phyloP scores from a whole-genome alignment of 345 rosid species.

The Cochlearia excelsa region DNA sequence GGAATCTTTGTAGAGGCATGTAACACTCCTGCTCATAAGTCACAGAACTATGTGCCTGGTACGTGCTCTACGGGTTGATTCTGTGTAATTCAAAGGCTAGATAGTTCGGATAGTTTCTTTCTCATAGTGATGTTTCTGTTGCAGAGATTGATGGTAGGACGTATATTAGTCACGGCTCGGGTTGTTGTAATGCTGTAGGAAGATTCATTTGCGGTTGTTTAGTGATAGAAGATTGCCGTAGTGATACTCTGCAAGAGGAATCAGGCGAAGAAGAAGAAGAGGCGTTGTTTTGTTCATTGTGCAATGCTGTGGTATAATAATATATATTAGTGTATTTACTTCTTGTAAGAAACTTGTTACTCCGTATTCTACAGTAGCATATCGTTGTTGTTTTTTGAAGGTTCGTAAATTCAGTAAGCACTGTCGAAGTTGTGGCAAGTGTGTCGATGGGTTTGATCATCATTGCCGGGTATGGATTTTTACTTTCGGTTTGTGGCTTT shows the following conservation, averaged over 20 bases:
- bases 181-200: constrained; percentile 48
- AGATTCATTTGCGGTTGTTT: constrained; percentile 63
- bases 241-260: constrained; percentile 49
- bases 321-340: constrained; percentile 11
- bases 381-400: constrained; percentile 35
- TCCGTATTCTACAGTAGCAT: constrained; percentile 6
- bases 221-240: constrained; percentile 66
- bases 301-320: constrained; percentile 76
- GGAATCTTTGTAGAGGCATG: constrained; percentile 64
- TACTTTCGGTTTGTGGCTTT: not conserved
- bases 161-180: constrained; percentile 41
- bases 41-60: constrained; percentile 40
- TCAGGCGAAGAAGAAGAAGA: constrained; percentile 64
- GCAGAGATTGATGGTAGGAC: constrained; percentile 56
- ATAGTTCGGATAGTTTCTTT: not conserved
- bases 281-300: constrained; percentile 79
- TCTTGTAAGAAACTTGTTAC: constrained; percentile 5
- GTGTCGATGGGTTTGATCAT: constrained; percentile 97
- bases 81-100: not conserved
- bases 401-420: constrained; percentile 93
- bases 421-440: constrained; percentile 92
- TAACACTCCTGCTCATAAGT: constrained; percentile 51
- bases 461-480: constrained; percentile 74
- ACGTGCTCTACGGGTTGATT: not conserved
- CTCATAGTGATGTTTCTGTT: not conserved